Conservation (phyloP, 2,329 filamentous ascomycete species). For the Didymella glomerata region DNA sequence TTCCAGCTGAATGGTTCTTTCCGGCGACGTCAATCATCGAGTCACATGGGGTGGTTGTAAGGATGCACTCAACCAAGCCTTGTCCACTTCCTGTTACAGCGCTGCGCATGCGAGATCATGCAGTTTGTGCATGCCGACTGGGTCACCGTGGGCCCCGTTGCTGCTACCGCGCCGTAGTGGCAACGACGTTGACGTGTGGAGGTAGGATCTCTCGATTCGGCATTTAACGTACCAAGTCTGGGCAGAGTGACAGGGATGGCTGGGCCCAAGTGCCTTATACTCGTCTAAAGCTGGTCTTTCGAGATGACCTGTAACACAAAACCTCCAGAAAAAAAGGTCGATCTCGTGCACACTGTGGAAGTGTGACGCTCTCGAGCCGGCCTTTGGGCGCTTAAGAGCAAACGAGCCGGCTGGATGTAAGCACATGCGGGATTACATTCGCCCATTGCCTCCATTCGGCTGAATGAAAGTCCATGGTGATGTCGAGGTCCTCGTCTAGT, state of each 20-base stretch:
- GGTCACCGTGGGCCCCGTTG: constrained; percentile 15
- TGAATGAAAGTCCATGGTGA: neutral
- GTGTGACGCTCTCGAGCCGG: no score
- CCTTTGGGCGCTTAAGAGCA: neutral
- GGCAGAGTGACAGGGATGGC: neutral
- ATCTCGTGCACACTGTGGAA: neutral
- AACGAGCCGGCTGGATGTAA: neutral
- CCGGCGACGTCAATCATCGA: neutral
- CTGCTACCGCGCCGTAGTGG: neutral
- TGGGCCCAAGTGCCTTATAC: neutral
- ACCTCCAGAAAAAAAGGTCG: neutral
- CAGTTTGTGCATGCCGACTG: constrained; percentile 2
- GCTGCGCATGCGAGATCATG: constrained; percentile 3
- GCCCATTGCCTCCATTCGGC: neutral
- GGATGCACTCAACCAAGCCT: neutral
- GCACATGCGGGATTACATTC: neutral
- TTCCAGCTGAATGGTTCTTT: neutral
- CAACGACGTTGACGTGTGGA: neutral
- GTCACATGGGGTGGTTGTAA: neutral
- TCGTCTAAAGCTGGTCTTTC: neutral
- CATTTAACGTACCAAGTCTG: neutral
- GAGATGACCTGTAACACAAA: constrained; percentile 3
- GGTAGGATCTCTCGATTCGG: neutral
- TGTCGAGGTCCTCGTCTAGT: neutral
- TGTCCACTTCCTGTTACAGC: neutral